phyloP scores from a whole-genome alignment of 179 eudicot species.

The Spinacia oleracea region DNA sequence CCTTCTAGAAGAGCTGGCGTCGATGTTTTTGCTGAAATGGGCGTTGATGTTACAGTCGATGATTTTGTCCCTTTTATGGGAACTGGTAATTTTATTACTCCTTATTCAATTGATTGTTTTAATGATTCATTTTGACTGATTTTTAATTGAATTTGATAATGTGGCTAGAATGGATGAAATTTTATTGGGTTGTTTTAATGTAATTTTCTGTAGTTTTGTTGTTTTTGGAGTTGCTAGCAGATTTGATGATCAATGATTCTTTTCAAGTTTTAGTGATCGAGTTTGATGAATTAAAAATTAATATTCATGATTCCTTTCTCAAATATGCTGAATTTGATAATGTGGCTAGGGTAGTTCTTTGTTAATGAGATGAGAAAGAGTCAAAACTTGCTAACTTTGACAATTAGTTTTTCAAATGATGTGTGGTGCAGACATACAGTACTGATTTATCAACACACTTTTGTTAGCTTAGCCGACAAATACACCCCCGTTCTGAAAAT shows the following conservation, averaged over 20 bases:
- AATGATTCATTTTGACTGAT: not conserved
- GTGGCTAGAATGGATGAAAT: not conserved
- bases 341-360: not conserved
- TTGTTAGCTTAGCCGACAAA: no score
- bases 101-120: not conserved
- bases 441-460: no score
- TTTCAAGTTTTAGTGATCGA: no score
- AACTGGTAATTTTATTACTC: slow-evolving; percentile 55
- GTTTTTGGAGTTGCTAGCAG: not conserved
- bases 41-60: slow-evolving; percentile 68
- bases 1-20: slow-evolving; percentile 80
- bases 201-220: not conserved
- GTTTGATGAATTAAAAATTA: no score
- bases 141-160: not conserved
- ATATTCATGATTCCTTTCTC: no score
- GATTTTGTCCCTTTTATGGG: slow-evolving; percentile 96
- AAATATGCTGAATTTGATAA: no score
- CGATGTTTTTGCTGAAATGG: slow-evolving; percentile 84
- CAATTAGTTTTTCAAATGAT: not conserved
- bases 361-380: not conserved
- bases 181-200: not conserved
- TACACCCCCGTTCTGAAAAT: no score
- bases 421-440: not conserved
- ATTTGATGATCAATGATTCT: no score
- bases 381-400: not conserved